Evolutionary conservation across 106 monocot genomes (phyloP).

Genomic region (Dendrobium chrysotoxum): DNA sequence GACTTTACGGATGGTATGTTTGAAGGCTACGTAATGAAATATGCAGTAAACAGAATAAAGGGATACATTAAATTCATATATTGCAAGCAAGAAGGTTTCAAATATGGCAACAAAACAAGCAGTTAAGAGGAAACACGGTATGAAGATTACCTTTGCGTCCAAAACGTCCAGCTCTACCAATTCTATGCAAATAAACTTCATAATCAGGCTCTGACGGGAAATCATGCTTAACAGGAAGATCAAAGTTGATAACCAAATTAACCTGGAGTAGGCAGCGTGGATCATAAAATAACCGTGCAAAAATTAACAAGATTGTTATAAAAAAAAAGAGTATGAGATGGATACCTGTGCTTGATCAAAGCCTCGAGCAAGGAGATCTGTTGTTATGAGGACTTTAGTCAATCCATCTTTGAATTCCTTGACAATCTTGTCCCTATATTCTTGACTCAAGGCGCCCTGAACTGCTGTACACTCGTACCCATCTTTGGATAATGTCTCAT

Average conservation of each 20-base stretch:
- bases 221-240: slow-evolving; percentile 66
- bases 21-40: background rate
- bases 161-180: slow-evolving; percentile 93
- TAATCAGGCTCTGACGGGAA: slow-evolving; percentile 64
- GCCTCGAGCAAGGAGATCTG: slow-evolving; percentile 87
- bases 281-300: background rate
- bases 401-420: slow-evolving; percentile 85
- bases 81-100: background rate
- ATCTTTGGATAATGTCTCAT: slow-evolving; percentile 43
- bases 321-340: background rate
- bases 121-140: background rate
- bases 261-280: slow-evolving; percentile 29
- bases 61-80: background rate
- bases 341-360: slow-evolving; percentile 90
- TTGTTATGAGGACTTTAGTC: slow-evolving; percentile 88
- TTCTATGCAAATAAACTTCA: slow-evolving; percentile 92
- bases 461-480: slow-evolving; percentile 90
- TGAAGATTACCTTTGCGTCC: slow-evolving; percentile 77
- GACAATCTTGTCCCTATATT: slow-evolving; percentile 75
- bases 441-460: slow-evolving; percentile 76
- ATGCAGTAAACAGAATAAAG: background rate
- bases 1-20: background rate
- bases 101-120: background rate
- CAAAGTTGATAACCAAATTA: slow-evolving; percentile 92
- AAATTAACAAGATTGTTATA: background rate